phyloP scores from a whole-genome alignment of 495 filamentous ascomycete genomes.

The Penicillium dipodomyicola region DNA sequence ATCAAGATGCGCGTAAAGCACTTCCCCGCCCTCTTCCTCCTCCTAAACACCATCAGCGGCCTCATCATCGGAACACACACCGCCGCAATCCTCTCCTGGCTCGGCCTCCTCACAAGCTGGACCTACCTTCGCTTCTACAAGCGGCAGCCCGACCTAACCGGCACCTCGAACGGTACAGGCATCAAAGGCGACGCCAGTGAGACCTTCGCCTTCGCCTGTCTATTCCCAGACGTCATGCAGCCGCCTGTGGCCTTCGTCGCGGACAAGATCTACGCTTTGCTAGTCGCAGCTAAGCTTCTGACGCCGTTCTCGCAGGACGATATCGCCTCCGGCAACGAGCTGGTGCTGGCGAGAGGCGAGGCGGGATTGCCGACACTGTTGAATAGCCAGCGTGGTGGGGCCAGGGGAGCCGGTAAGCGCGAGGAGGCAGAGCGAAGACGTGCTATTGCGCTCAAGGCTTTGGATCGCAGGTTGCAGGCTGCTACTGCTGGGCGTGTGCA shows the following conservation, averaged over 20 bases:
- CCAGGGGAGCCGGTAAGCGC: slow-evolving; percentile 54
- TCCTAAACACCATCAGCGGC: slow-evolving; percentile 72
- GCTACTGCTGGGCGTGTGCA: slow-evolving; percentile 56
- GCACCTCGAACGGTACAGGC: slow-evolving; percentile 48
- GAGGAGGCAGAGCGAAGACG: slow-evolving; percentile 91
- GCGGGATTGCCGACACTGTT: slow-evolving; percentile 63
- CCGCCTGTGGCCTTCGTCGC: slow-evolving; percentile 71
- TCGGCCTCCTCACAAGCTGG: slow-evolving; percentile 87
- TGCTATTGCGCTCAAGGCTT: slow-evolving; percentile 81
- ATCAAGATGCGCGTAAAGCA: slow-evolving; percentile 90
- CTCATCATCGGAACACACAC: slow-evolving; percentile 82
- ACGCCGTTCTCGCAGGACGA: slow-evolving; percentile 85
- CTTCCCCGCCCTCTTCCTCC: slow-evolving; percentile 86
- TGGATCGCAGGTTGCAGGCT: slow-evolving; percentile 88
- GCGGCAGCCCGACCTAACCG: slow-evolving; percentile 61
- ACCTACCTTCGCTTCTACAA: slow-evolving; percentile 96
- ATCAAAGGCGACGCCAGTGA: slow-evolving; percentile 86
- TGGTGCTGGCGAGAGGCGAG: slow-evolving; percentile 64
- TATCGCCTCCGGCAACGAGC: slow-evolving; percentile 74
- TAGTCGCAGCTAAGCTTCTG: slow-evolving; percentile 73
- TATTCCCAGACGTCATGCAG: slow-evolving; percentile 87
- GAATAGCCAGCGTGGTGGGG: slow-evolving; percentile 39
- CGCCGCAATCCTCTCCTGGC: slow-evolving; percentile 74
- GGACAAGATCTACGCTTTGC: slow-evolving; percentile 67
- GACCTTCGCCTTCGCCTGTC: slow-evolving; percentile 90